Percentiles rank a stretch among this genome's conserved stretches.
These are phyloP conservation scores for Achaetomium macrosporum DNA, from an alignment of 2,329 filamentous ascomycete genomes.

Conservation along the genomic window DNA sequence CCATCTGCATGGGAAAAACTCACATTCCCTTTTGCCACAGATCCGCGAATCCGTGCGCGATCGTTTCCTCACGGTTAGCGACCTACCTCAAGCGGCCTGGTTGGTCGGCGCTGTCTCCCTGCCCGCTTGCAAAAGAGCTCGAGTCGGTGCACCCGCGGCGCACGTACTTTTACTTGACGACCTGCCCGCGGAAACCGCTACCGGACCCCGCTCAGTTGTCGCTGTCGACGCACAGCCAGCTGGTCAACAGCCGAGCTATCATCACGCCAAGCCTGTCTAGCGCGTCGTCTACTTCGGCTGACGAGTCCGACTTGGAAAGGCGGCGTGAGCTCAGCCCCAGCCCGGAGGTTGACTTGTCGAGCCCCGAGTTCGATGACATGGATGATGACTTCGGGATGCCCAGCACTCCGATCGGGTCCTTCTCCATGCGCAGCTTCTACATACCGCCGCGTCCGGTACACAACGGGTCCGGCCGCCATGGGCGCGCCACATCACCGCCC, in stretches of 20 bases:
- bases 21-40: slow-evolving; percentile 42
- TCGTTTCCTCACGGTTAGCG: slow-evolving; percentile 87
- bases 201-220: slow-evolving; percentile 55
- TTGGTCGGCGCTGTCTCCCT: slow-evolving; percentile 72
- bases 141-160: slow-evolving; percentile 88
- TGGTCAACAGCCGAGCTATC: slow-evolving; percentile 52
- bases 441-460: slow-evolving; percentile 33
- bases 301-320: slow-evolving; percentile 57
- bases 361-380: slow-evolving; percentile 74
- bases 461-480: slow-evolving; percentile 48
- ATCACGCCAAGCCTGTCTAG: slow-evolving; percentile 81
- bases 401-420: slow-evolving; percentile 57
- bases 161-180: slow-evolving; percentile 94
- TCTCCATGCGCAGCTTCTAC: slow-evolving; percentile 45
- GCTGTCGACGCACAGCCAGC: slow-evolving; percentile 39
- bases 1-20: background rate
- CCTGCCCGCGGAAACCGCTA: slow-evolving; percentile 75
- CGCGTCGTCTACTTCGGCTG: slow-evolving; percentile 62
- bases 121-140: slow-evolving; percentile 87
- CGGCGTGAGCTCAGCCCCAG: slow-evolving; percentile 74
- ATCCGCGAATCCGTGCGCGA: slow-evolving; percentile 90
- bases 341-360: slow-evolving; percentile 86
- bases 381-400: slow-evolving; percentile 55
- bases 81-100: slow-evolving; percentile 82
- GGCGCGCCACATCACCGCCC: slow-evolving; percentile 76